Base-by-base conservation (phyloP, 1,284 basidiomycete species). In the Puccinia novopanici region DNA sequence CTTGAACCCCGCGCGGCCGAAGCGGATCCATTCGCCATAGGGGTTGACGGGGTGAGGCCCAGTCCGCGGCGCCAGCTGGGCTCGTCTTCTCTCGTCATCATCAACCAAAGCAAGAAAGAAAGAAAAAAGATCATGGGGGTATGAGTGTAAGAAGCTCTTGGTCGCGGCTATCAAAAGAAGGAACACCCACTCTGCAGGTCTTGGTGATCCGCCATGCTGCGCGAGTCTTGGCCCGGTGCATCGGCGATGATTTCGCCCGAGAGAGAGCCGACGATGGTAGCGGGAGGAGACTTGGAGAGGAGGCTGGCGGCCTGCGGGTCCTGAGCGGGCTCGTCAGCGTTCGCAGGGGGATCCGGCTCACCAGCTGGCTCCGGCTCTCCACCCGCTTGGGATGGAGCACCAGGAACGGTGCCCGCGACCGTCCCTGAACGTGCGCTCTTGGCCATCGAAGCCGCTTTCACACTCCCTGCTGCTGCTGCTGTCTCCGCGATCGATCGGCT, bases 11-110 rank as follows among this genome's bases (percentile, higher is more conserved):
- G 74, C 74, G 1, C 57, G 42, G 27, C 74, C 74, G 50, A 75
- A 75, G 19, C 74, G 48, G 42, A 75, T 65, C 74, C 74, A 75
- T 75, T 75, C 74, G 15, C 74, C 74, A 1, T 52, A 27, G 30
- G 74, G 74, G 59, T 75, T 75, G 24, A 40, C 5, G 24, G 15
- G 0, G 37, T 37, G 13, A 59, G 48, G 5, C 37, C 4, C 19
- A 71, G 24, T 12, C 12, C 50, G 24, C 34, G 50, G 6, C 27
- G 68, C 50, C 19, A 50, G 13, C 24, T 30, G 22, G 42, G 67
- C 67, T 50, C 67, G 50, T 30, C 65, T 15, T n/a, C 8, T 8
- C 5, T n/a, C 13, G 19, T 8, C 17, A 8, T 17, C 13, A 54
- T 54, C 17, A n/a, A 54, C 24, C 55, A 59, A 59, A 34, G 4